These are phyloP conservation scores for Aspergillus neotritici DNA, from an alignment of 2,329 filamentous ascomycete species.

Conservation along the genomic window DNA sequence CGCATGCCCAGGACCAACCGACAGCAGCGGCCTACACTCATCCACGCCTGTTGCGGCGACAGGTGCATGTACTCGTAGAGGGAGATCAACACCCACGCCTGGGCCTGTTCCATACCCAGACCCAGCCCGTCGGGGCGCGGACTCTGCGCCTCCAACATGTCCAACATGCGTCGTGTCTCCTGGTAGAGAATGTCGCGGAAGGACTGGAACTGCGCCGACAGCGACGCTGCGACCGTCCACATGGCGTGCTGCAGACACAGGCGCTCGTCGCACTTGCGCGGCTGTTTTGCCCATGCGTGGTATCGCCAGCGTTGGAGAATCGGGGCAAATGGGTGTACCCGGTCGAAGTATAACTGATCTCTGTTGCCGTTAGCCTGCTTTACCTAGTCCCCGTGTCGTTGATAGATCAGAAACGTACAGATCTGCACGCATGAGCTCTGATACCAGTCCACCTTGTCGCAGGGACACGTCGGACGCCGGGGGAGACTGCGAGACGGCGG, in stretches of 20 bases:
- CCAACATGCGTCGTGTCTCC: slow-evolving; percentile 22
- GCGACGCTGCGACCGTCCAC: slow-evolving; percentile 32
- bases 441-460: slow-evolving; percentile 7
- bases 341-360: slow-evolving; percentile 29
- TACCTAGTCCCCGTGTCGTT: not conserved
- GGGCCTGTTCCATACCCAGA: slow-evolving; percentile 27
- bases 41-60: slow-evolving; percentile 31
- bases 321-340: slow-evolving; percentile 24
- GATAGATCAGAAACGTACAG: slow-evolving; percentile 9
- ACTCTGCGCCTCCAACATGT: slow-evolving; percentile 11
- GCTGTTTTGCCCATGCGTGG: slow-evolving; percentile 20
- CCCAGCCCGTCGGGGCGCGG: slow-evolving; percentile 2
- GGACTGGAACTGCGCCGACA: slow-evolving; percentile 29
- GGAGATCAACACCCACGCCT: slow-evolving; percentile 35
- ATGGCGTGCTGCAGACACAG: slow-evolving; percentile 32
- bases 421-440: slow-evolving; percentile 17
- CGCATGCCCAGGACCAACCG: slow-evolving; percentile 34
- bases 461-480: slow-evolving; percentile 6
- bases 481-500: slow-evolving; percentile 6
- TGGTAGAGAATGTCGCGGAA: slow-evolving; percentile 22
- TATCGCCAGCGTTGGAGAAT: slow-evolving; percentile 27
- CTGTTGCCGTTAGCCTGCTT: slow-evolving; percentile 8
- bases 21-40: slow-evolving; percentile 34
- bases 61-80: slow-evolving; percentile 35
- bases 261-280: slow-evolving; percentile 13